These are phyloP conservation scores for Zasmidium angulare DNA, from an alignment of 2,329 filamentous ascomycete genomes.

Conservation along the genomic window DNA sequence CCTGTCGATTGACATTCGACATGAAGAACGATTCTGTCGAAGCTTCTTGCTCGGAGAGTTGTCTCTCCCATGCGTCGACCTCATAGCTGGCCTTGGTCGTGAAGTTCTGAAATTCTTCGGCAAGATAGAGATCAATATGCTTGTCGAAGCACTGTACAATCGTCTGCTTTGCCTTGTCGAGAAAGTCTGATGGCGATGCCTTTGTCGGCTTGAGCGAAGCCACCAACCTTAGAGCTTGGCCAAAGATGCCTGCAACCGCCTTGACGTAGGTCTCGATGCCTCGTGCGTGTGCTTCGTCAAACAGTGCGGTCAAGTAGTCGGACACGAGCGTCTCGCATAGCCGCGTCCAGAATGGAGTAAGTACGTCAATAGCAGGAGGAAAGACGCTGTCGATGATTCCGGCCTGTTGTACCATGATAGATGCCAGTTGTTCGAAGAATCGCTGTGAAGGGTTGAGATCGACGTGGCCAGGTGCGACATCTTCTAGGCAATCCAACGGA, in stretches of 20 bases:
- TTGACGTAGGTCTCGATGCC: conserved; percentile 77
- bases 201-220: conserved; percentile 68
- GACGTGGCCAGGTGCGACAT: conserved; percentile 63
- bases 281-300: conserved; percentile 81
- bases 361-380: conserved; percentile 66
- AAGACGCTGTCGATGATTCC: conserved; percentile 81
- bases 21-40: conserved; percentile 92
- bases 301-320: conserved; percentile 80
- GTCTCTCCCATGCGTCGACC: conserved; percentile 85
- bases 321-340: conserved; percentile 77
- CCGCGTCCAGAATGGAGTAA: conserved; percentile 77
- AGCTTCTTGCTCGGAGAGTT: conserved; percentile 85
- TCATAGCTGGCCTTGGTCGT: conserved; percentile 71
- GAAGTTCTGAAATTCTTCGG: conserved; percentile 88
- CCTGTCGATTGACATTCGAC: conserved; percentile 90
- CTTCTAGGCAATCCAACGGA: conserved; percentile 78
- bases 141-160: conserved; percentile 79
- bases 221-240: conserved; percentile 78
- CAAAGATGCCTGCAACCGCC: conserved; percentile 83
- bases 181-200: conserved; percentile 60
- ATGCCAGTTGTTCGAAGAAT: conserved; percentile 75
- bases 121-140: conserved; percentile 88
- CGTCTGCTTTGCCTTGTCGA: conserved; percentile 65
- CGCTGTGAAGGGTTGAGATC: conserved; percentile 75
- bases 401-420: conserved; percentile 79